phyloP scores from a whole-genome alignment of 768 basidiomycete genomes.

The Trametes gibbosa region DNA sequence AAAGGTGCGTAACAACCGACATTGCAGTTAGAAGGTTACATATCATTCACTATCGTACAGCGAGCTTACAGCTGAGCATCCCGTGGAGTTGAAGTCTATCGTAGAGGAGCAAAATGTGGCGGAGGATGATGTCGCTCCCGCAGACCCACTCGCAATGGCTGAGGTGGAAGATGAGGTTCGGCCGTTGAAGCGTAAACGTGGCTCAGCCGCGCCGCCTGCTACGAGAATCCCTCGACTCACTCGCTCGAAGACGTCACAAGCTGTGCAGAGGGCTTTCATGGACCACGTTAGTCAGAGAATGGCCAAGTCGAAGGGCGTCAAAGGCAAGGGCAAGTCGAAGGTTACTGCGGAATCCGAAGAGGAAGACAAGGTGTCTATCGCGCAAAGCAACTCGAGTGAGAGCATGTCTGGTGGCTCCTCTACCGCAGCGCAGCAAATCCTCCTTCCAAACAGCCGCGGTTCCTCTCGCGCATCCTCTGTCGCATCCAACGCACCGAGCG shows the following conservation, averaged over 20 bases:
- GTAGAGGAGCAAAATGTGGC: not conserved
- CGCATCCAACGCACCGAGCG: conserved; percentile 32
- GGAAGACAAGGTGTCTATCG: conserved; percentile 15
- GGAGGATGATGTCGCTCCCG: not conserved
- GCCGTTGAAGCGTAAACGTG: conserved; percentile 28
- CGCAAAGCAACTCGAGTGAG: conserved; percentile 24
- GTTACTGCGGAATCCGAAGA: conserved; percentile 9
- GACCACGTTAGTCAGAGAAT: too few species aligned
- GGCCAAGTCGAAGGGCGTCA: conserved; percentile 15
- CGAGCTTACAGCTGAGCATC: not conserved
- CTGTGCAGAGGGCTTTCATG: conserved; percentile 4
- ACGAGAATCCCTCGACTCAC: conserved; percentile 21
- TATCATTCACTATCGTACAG: not conserved
- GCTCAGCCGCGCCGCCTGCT: not conserved
- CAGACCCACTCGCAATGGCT: conserved; percentile 3
- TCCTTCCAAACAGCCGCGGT: conserved; percentile 23
- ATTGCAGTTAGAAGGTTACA: not conserved
- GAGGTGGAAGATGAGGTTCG: conserved; percentile 3
- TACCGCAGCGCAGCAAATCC: conserved; percentile 36
- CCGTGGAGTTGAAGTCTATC: not conserved
- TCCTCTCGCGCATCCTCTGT: conserved; percentile 46
- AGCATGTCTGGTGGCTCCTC: conserved; percentile 37
- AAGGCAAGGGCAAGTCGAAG: conserved; percentile 37
- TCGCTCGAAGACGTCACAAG: conserved; percentile 20
- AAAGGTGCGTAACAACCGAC: not conserved